Evolutionary conservation across 2,329 filamentous ascomycete species (phyloP).

Genomic region (Didymella glomerata): DNA sequence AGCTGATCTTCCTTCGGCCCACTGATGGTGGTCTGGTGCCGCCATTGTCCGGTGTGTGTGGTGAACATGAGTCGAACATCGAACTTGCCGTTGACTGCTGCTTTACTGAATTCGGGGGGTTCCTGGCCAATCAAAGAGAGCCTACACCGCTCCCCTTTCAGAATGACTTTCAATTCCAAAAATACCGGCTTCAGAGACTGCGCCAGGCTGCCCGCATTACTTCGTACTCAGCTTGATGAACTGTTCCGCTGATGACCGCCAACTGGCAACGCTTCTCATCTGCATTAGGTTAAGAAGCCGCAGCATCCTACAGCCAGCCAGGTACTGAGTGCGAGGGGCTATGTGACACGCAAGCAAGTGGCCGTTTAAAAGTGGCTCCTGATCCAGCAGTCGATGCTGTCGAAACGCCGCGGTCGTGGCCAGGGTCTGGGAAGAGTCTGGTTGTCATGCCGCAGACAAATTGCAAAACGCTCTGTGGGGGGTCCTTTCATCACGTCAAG

Average conservation of each 20-base stretch:
- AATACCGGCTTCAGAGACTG: slow-evolving; percentile 34
- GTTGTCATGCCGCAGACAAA: slow-evolving; percentile 42
- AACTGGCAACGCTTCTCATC: slow-evolving; percentile 35
- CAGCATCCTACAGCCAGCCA: slow-evolving; percentile 34
- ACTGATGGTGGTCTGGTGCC: slow-evolving; percentile 19
- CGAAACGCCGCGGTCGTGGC: slow-evolving; percentile 39
- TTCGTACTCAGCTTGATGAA: slow-evolving; percentile 39
- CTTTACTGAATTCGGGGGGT: slow-evolving; percentile 15
- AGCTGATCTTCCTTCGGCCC: slow-evolving; percentile 14
- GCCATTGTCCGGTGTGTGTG: slow-evolving; percentile 21
- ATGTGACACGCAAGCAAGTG: slow-evolving; percentile 32
- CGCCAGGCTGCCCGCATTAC: slow-evolving; percentile 31
- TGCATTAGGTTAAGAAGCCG: slow-evolving; percentile 35
- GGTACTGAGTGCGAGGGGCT: slow-evolving; percentile 33
- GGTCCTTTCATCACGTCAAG: slow-evolving; percentile 33
- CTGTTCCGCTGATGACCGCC: slow-evolving; percentile 37
- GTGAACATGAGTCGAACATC: slow-evolving; percentile 22
- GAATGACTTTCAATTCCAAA: slow-evolving; percentile 32
- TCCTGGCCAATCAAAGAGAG: slow-evolving; percentile 25
- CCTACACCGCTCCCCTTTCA: slow-evolving; percentile 48
- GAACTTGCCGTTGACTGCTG: slow-evolving; percentile 5
- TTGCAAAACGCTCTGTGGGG: slow-evolving; percentile 33
- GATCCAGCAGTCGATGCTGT: slow-evolving; percentile 33
- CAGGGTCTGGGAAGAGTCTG: slow-evolving; percentile 41
- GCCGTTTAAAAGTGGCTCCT: slow-evolving; percentile 26